Percentiles rank a stretch among this genome's conserved stretches.
These are phyloP conservation scores for Baeospora myosura DNA, from an alignment of 1,284 basidiomycete genomes.

Conservation along the genomic window DNA sequence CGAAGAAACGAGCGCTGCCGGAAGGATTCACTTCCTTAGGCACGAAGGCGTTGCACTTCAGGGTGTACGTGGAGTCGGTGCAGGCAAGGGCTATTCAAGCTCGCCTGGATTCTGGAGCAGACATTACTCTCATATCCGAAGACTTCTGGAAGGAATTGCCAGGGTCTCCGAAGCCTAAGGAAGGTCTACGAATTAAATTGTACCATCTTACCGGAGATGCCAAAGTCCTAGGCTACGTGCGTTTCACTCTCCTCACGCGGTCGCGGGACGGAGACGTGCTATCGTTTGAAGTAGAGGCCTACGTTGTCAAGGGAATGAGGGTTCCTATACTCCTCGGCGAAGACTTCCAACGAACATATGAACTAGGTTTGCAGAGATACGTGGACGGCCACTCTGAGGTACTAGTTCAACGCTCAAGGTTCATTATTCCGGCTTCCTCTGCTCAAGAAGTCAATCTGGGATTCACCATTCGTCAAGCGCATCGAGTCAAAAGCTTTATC, in stretches of 20 bases:
- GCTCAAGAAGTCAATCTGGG: neutral
- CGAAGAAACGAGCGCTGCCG: neutral
- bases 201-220: slow-evolving; percentile 13
- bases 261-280: slow-evolving; percentile 9
- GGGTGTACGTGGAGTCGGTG: too few relatives aligned
- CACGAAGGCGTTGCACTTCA: neutral
- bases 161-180: neutral
- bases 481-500: too few relatives aligned
- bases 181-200: slow-evolving; percentile 13
- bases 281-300: slow-evolving; percentile 18
- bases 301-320: slow-evolving; percentile 21
- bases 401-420: neutral
- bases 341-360: slow-evolving; percentile 20
- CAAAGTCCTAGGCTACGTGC: slow-evolving; percentile 12
- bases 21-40: neutral
- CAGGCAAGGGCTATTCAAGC: too few relatives aligned
- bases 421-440: slow-evolving; percentile 1
- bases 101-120: slow-evolving; percentile 13
- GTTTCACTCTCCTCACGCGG: neutral
- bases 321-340: slow-evolving; percentile 21
- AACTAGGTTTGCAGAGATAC: slow-evolving; percentile 10
- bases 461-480: neutral
- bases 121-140: slow-evolving; percentile 13
- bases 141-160: slow-evolving; percentile 7
- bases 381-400: slow-evolving; percentile 2